These are phyloP conservation scores for Calonectria multiphialidica DNA, from an alignment of 2,329 filamentous ascomycete genomes.

Conservation along the genomic window DNA sequence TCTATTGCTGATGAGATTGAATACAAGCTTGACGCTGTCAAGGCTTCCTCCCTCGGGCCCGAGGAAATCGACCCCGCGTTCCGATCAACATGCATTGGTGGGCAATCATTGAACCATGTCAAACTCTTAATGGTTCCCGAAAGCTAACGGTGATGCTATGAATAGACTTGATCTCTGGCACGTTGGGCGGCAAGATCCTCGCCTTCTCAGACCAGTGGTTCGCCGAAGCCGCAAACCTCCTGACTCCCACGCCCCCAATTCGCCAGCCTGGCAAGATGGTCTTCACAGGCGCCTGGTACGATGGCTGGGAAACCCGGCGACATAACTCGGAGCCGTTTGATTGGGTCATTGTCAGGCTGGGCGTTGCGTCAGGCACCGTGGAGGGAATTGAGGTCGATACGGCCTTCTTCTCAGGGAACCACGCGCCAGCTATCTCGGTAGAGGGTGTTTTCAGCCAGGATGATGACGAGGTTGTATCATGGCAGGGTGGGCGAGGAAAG, in stretches of 20 bases:
- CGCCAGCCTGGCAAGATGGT: slow-evolving; percentile 76
- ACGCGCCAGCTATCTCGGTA: slow-evolving; percentile 83
- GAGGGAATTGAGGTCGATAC: slow-evolving; percentile 85
- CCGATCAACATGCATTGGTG: slow-evolving; percentile 72
- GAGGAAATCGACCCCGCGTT: slow-evolving; percentile 72
- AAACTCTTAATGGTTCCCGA: neutral
- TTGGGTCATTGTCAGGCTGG: slow-evolving; percentile 75
- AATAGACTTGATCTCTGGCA: slow-evolving; percentile 70
- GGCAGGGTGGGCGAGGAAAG: slow-evolving; percentile 68
- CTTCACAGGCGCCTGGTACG: slow-evolving; percentile 77
- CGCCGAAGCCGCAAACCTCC: slow-evolving; percentile 72
- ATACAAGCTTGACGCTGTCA: slow-evolving; percentile 69
- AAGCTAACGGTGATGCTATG: neutral
- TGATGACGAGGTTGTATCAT: slow-evolving; percentile 73
- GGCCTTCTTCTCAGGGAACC: slow-evolving; percentile 84
- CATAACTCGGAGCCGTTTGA: slow-evolving; percentile 75
- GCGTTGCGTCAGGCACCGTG: slow-evolving; percentile 78
- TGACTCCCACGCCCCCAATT: slow-evolving; percentile 74
- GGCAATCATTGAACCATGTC: slow-evolving; percentile 35
- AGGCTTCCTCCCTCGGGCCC: slow-evolving; percentile 60
- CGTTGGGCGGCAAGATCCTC: slow-evolving; percentile 73
- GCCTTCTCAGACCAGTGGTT: slow-evolving; percentile 79
- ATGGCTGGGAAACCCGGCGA: slow-evolving; percentile 77
- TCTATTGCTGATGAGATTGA: slow-evolving; percentile 59
- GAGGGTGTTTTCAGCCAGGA: slow-evolving; percentile 78